A percentile compares a stretch with the other conserved stretches of the same genome.
These are phyloP conservation scores for Pichia membranifaciens DNA, from an alignment of 805 yeast species.

Conservation along the genomic window DNA sequence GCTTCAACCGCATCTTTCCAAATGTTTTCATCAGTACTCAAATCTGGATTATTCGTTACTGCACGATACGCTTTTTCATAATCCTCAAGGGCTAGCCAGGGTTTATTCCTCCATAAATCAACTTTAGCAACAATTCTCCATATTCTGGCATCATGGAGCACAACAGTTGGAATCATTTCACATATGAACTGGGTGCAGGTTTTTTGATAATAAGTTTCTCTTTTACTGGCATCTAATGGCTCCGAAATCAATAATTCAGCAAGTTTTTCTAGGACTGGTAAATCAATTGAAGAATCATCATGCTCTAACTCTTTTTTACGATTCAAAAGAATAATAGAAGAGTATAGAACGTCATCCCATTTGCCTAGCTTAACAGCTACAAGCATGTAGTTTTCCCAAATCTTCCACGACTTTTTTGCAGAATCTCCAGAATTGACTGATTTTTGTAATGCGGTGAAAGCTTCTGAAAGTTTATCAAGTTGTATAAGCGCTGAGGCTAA, in stretches of 20 bases:
- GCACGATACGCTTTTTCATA: conserved; percentile 85
- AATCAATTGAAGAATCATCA: conserved; percentile 64
- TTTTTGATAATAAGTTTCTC: conserved; percentile 54
- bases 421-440: conserved; percentile 68
- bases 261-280: conserved; percentile 68
- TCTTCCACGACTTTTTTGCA: conserved; percentile 71
- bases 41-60: conserved; percentile 54
- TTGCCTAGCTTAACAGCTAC: conserved; percentile 79
- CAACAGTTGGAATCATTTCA: conserved; percentile 57
- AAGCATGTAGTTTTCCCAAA: conserved; percentile 80
- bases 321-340: conserved; percentile 58
- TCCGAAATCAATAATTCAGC: conserved; percentile 59
- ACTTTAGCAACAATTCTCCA: conserved; percentile 86
- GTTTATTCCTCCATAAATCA: conserved; percentile 77
- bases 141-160: conserved; percentile 59
- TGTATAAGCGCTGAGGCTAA: conserved; percentile 73
- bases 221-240: conserved; percentile 34
- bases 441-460: conserved; percentile 75
- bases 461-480: conserved; percentile 62
- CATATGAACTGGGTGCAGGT: conserved; percentile 70
- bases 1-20: conserved; percentile 81
- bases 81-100: conserved; percentile 83
- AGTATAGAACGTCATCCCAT: conserved; percentile 83
- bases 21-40: conserved; percentile 50
- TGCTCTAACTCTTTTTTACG: conserved; percentile 44